Percentiles rank a stretch among this genome's conserved stretches.
These are phyloP conservation scores for Henckelia pumila DNA, from an alignment of 257 asterid genomes.

Conservation along the genomic window DNA sequence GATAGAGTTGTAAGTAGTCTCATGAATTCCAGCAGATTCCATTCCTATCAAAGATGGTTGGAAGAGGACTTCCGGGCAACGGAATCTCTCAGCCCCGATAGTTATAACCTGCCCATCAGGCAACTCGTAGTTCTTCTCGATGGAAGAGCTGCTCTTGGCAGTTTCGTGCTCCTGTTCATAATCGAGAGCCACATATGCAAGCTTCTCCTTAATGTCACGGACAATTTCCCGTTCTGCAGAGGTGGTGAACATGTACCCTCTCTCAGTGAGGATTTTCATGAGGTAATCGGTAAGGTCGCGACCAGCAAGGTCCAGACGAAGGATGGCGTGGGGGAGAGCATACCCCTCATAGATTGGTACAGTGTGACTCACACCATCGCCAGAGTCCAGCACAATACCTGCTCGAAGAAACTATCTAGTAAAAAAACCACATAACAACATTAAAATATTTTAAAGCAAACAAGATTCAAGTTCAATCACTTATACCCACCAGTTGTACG, in stretches of 20 bases:
- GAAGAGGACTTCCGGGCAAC: conserved; percentile 36
- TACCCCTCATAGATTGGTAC: conserved; percentile 38
- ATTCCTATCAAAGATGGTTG: conserved; percentile 35
- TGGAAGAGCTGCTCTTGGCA: conserved; percentile 30
- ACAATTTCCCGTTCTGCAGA: conserved; percentile 39
- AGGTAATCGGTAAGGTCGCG: conserved; percentile 38
- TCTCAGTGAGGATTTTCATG: conserved; percentile 37
- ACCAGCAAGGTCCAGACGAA: conserved; percentile 35
- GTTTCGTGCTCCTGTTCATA: conserved; percentile 34
- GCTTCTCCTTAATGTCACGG: conserved; percentile 40
- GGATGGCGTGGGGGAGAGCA: conserved; percentile 33
- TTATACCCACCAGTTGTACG: conserved; percentile 37
- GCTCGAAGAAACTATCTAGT: not conserved
- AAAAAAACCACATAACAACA: too few species aligned
- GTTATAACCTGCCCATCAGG: conserved; percentile 34
- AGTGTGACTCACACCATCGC: conserved; percentile 40
- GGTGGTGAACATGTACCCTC: conserved; percentile 43
- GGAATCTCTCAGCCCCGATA: conserved; percentile 37
- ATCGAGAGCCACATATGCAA: conserved; percentile 34
- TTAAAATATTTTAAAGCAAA: not conserved
- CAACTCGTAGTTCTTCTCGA: conserved; percentile 34
- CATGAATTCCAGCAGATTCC: conserved; percentile 38
- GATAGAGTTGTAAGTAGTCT: conserved; percentile 35
- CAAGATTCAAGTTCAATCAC: not conserved
- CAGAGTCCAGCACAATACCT: conserved; percentile 37